Base-by-base conservation (phyloP, 2,329 filamentous ascomycete species). In the Metarhizium anisopliae region DNA sequence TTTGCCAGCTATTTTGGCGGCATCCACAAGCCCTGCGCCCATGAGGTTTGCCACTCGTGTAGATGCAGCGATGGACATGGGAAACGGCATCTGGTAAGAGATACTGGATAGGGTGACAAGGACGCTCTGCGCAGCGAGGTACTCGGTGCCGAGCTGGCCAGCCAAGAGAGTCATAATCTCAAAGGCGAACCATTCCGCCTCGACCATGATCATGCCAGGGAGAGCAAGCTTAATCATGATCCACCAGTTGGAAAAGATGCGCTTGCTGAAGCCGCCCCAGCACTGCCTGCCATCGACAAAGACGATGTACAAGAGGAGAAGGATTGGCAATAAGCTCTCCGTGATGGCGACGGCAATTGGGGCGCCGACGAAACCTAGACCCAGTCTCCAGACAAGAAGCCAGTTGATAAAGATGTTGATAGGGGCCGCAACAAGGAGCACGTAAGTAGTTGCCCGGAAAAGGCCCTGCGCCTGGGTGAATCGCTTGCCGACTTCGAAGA, bases 11-110 rank as follows among this genome's bases (percentile, higher is more conserved):
- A 83, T 87, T 67, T 86, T 90, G 16, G 92, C 92, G 0, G 92
- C 88, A 50, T 86, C 84, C 2, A 89, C 85, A 11, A 96, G 78
- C 1, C 86, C 87, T 0, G 93, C 92, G 8, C 93, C 94, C 59
- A 97, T 95, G 38, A 97, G 75, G 64, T 96, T 97, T 18, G 92
- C 93, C 14, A 96, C 84, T 1, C 93, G 85, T 0, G 93, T 97
- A 13, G 87, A 93, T 0, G 87, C 84, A 2, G 93, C 92, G 56
- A 97, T 93, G 36, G 87, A 89, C 58, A 96, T 82, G 0, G 93
- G 89, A 73, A 97, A 97, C 0, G 93, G 91, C 51, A 97, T 85
- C 70, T 96, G 90, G 74, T 91, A 97, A 0, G 89, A 90, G 29
- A 95, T 83, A 10, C 85, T 83, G 0, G 86, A 84, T 50, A 96